Evolutionary conservation across 805 yeast genomes (phyloP).

Genomic region (Metschnikowia amazonensis): DNA sequence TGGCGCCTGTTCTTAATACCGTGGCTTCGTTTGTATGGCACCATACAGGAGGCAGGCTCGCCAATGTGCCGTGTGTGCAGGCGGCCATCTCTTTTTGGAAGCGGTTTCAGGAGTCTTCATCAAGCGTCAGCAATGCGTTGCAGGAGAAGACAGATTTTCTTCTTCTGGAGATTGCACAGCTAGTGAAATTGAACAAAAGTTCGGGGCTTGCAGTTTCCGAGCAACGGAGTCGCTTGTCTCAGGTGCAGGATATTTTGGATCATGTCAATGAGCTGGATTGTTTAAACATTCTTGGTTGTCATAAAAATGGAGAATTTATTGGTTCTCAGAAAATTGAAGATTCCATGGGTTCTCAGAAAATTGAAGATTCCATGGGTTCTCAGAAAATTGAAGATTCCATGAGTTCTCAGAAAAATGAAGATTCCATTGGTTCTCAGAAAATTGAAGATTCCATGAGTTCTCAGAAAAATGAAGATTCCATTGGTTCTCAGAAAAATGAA

Average conservation of each 20-base stretch:
- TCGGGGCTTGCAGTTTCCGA: conserved; percentile 1
- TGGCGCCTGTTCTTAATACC: conserved; percentile 3
- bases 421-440: too few species aligned
- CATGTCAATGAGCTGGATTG: conserved; percentile 5
- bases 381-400: too few species aligned
- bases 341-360: too few species aligned
- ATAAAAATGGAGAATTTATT: too few species aligned
- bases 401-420: too few species aligned
- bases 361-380: too few species aligned
- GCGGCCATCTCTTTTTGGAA: neutral
- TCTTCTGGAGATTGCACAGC: conserved; percentile 9
- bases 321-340: too few species aligned
- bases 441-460: too few species aligned
- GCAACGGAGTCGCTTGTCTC: conserved; percentile 4
- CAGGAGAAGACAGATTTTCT: conserved; percentile 16
- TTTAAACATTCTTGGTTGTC: neutral
- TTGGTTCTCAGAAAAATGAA: neutral
- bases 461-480: too few species aligned
- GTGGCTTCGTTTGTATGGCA: neutral
- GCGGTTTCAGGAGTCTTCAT: conserved; percentile 10
- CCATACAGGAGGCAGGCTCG: neutral
- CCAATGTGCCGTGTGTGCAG: neutral
- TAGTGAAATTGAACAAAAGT: conserved; percentile 7
- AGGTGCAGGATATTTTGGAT: conserved; percentile 9
- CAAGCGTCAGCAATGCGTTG: conserved; percentile 6